Conservation (phyloP, 108 stramenopile genomes). For the Skeletonema costatum region DNA sequence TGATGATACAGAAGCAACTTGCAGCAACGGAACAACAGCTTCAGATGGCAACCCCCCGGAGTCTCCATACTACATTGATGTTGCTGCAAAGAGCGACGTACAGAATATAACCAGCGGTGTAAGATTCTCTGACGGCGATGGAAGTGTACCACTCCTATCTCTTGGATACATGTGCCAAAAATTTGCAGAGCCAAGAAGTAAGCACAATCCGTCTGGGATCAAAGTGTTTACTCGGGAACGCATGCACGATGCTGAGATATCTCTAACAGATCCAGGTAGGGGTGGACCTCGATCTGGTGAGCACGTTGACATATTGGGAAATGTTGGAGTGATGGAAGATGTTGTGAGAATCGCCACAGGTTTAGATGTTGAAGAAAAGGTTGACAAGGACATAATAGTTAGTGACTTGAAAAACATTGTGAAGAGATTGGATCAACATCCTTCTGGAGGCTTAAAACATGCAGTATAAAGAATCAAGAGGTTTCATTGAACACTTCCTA, state of each 20-base stretch:
- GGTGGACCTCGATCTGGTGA: slow-evolving; percentile 75
- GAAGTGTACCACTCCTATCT: slow-evolving; percentile 79
- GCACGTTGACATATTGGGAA: slow-evolving; percentile 92
- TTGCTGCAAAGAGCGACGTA: slow-evolving; percentile 49
- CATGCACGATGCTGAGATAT: slow-evolving; percentile 52
- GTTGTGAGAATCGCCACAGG: slow-evolving; percentile 79
- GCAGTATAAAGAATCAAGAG: background rate
- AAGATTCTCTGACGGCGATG: slow-evolving; percentile 79
- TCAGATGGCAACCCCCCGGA: slow-evolving; percentile 26
- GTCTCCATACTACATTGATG: slow-evolving; percentile 70
- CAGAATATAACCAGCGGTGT: slow-evolving; percentile 65
- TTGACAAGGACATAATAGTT: slow-evolving; percentile 42
- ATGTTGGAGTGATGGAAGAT: slow-evolving; percentile 75
- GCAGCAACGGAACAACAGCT: background rate
- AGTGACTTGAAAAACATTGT: slow-evolving; percentile 52
- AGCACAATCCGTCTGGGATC: slow-evolving; percentile 71
- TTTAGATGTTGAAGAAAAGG: slow-evolving; percentile 45
- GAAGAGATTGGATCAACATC: slow-evolving; percentile 37
- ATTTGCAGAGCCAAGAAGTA: slow-evolving; percentile 57
- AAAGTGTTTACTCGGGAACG: slow-evolving; percentile 78
- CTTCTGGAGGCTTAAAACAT: slow-evolving; percentile 24
- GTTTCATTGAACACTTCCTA: background rate
- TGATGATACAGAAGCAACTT: background rate
- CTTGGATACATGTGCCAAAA: slow-evolving; percentile 87
- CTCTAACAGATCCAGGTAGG: slow-evolving; percentile 73